Evolutionary conservation across 176 grass and related monocot genomes (phyloP).

Genomic region (Saccharum spontaneum): DNA sequence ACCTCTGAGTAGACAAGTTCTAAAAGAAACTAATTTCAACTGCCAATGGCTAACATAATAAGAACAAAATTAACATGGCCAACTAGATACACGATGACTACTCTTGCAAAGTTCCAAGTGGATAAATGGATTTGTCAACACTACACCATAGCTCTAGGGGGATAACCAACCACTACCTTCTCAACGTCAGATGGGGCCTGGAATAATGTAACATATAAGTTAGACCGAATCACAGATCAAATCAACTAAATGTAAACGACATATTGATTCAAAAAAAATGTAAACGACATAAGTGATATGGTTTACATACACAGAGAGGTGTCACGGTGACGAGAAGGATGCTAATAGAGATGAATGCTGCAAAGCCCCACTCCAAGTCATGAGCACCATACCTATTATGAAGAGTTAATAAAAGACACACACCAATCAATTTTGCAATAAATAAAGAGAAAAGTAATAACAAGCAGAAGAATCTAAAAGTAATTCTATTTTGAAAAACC

Average conservation of each 20-base stretch:
- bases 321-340: background rate
- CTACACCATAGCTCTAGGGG: no score
- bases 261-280: background rate
- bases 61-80: no score
- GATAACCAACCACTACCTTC: no score
- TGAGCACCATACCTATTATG: background rate
- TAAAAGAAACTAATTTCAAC: no score
- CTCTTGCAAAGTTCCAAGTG: no score
- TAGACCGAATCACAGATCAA: background rate
- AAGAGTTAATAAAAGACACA: background rate
- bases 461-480: background rate
- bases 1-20: no score
- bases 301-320: background rate
- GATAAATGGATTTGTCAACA: no score
- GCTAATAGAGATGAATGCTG: background rate
- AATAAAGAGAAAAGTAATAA: background rate
- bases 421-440: background rate
- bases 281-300: background rate
- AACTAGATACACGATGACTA: no score
- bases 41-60: no score
- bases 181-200: no score
- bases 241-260: background rate
- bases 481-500: no score
- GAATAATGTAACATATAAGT: background rate
- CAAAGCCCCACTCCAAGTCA: background rate